A percentile compares a stretch with the other conserved stretches of the same genome.
These are phyloP conservation scores for Funneliformis caledonium DNA, from an alignment of 371 early-diverging fungal species.

Conservation along the genomic window DNA sequence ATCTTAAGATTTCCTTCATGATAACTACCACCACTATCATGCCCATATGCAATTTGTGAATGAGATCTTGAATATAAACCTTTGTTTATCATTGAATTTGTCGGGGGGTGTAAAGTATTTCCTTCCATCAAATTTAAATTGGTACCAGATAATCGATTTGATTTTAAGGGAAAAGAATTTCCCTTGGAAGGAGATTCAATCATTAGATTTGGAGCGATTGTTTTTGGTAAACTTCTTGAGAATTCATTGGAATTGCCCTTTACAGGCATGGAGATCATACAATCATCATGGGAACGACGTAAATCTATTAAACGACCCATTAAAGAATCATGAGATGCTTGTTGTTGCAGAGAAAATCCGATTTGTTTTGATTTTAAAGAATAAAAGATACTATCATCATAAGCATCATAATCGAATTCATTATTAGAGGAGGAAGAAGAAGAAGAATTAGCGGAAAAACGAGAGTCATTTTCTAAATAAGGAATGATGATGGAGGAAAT, in stretches of 20 bases:
- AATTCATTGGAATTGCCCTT: background rate
- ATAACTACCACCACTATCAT: background rate
- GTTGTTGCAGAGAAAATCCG: background rate
- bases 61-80: background rate
- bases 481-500: constrained; percentile 64
- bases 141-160: constrained; percentile 8
- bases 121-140: background rate
- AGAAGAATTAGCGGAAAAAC: background rate
- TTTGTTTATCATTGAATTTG: background rate
- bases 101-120: background rate
- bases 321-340: background rate
- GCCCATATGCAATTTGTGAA: background rate
- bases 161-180: background rate
- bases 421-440: constrained; percentile 26
- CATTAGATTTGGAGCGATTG: background rate
- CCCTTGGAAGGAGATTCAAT: background rate
- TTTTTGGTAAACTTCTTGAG: constrained; percentile 31
- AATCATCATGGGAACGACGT: background rate
- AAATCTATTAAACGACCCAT: background rate
- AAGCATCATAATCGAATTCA: constrained; percentile 54
- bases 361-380: constrained; percentile 10
- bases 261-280: background rate
- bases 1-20: background rate
- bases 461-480: constrained; percentile 46
- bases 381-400: constrained; percentile 59